Evolutionary conservation across 345 rosid genomes (phyloP), one percentile per base, ranked within the genome.

Genomic region (Bretschneidera sinensis): DNA sequence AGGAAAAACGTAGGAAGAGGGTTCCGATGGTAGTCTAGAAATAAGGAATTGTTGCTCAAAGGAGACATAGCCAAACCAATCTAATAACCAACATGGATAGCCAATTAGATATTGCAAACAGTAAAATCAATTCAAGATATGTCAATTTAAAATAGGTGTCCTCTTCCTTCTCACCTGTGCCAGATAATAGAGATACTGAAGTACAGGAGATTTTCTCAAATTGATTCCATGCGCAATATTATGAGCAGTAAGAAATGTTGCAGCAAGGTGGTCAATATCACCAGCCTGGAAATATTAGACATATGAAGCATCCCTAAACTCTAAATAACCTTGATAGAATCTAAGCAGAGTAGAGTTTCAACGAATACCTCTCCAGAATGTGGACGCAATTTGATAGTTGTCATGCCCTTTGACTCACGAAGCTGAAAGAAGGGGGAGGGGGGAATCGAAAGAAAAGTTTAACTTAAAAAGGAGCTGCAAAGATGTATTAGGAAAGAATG

Each of bases 41-140:
- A 95, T 71, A 95, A 70, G 54, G 97, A 91, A 75, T 95, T 95
- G 84, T 95, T 95, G 92, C 97, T 95, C 73, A 91, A 82, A 70
- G 99, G 99, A 70, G 99, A 95, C 97, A 95, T 86, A 34, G 97
- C 97, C 75, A 95, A 76, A 51, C 97, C 99, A 33, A 95, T 88
- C 99, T 95, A 84, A 67, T 59, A 76, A 70, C 64, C 55, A 45
- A 71, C 24, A 56, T 22, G 21, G 35, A 72, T 19, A 20, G 65
- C 18, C 21, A 59, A 35, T 76, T 66, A 62, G 61, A 61, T n/a
- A 67, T 60, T 24, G 21, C 35, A 14, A 11, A n/a, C n/a, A n/a
- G n/a, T n/a, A n/a, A n/a, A n/a, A n/a, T n/a, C n/a, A n/a, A 63
- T 49, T 45, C n/a, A 16, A 54, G 21, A 65, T 24, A 24, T 21